Evolutionary conservation across 306 rosid species (phyloP).

Genomic region (Trifolium subterraneum): DNA sequence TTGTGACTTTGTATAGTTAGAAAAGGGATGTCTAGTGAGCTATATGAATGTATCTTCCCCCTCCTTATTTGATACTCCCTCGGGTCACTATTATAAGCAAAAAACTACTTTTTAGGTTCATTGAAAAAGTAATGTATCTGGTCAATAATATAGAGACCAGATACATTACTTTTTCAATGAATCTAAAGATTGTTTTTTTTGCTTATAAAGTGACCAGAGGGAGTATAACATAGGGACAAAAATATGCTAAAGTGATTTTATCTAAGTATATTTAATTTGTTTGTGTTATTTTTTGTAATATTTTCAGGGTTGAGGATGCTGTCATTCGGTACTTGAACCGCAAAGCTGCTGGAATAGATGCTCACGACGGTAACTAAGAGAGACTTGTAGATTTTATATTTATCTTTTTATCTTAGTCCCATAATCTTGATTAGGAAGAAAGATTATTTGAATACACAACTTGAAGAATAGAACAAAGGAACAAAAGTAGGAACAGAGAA

Average conservation of each 20-base stretch:
- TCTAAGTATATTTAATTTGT: conserved; percentile 20
- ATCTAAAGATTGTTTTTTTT: too few relatives aligned
- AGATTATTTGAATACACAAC: background rate
- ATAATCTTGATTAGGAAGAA: background rate
- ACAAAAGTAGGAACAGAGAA: conserved; percentile 10
- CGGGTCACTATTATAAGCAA: too few relatives aligned
- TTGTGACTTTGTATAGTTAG: conserved; percentile 2
- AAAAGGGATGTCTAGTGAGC: background rate
- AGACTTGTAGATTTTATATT: conserved; percentile 21
- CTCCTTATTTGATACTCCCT: background rate
- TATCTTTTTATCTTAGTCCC: background rate
- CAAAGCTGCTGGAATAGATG: conserved; percentile 65
- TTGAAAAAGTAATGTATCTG: too few relatives aligned
- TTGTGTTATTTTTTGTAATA: conserved; percentile 9
- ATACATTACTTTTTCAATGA: too few relatives aligned
- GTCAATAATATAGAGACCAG: too few relatives aligned
- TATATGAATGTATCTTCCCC: background rate
- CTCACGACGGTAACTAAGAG: conserved; percentile 58
- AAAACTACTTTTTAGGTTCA: too few relatives aligned
- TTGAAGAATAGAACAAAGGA: conserved; percentile 30
- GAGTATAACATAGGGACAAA: background rate
- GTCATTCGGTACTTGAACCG: conserved; percentile 85
- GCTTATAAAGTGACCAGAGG: too few relatives aligned
- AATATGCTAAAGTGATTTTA: conserved; percentile 8
- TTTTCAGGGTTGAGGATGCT: conserved; percentile 89